A percentile compares a stretch with the other conserved stretches of the same genome.
These are phyloP conservation scores for Amborella trichopoda DNA, from an alignment of 164 flowering plant species.

Conservation along the genomic window DNA sequence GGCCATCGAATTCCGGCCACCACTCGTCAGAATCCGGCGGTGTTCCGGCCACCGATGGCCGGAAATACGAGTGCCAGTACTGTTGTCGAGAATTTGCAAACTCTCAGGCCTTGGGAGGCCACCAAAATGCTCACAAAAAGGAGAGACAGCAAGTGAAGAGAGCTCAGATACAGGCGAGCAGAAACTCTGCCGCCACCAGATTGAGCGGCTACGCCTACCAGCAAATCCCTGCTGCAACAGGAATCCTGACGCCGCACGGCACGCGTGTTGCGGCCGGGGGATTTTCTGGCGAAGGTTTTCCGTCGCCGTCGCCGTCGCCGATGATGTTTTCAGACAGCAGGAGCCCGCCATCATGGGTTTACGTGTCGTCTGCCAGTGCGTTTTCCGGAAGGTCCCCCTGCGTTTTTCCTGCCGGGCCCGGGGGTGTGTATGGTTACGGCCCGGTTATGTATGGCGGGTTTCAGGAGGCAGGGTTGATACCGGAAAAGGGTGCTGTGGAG, in stretches of 20 bases:
- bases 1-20: constrained; percentile 10
- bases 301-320: constrained; percentile 4
- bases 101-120: constrained; percentile 97
- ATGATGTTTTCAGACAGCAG: not conserved
- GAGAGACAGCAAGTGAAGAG: constrained; percentile 87
- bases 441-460: too few species aligned
- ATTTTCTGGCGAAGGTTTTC: constrained; percentile 41
- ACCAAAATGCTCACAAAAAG: constrained; percentile 95
- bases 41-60: constrained; percentile 25
- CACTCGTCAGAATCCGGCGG: constrained; percentile 27
- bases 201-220: constrained; percentile 46
- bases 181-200: constrained; percentile 44
- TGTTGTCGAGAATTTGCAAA: constrained; percentile 88
- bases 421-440: constrained; percentile 45
- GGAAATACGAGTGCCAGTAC: constrained; percentile 94
- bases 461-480: too few species aligned
- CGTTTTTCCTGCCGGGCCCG: too few species aligned
- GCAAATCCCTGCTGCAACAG: constrained; percentile 53
- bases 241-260: constrained; percentile 16
- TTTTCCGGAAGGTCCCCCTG: too few species aligned
- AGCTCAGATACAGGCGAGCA: constrained; percentile 56
- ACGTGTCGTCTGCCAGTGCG: not conserved
- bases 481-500: constrained; percentile 13
- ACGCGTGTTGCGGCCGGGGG: constrained; percentile 18
- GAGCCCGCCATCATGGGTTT: not conserved